These are phyloP conservation scores for Linaria vulgaris DNA, from an alignment of 257 asterid genomes.

Conservation along the genomic window DNA sequence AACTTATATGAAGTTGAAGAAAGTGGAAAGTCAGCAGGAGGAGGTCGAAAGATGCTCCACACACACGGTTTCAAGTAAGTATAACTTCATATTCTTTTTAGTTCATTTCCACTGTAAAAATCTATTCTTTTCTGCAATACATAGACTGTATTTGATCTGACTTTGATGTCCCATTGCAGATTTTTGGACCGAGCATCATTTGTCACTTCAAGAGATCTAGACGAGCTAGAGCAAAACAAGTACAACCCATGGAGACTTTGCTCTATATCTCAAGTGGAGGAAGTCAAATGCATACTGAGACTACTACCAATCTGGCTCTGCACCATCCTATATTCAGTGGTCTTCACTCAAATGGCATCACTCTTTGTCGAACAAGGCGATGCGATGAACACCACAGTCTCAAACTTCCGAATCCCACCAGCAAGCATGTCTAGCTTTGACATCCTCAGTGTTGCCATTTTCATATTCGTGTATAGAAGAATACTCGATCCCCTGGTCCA, in stretches of 20 bases:
- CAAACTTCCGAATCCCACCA: conserved; percentile 32
- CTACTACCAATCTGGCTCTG: conserved; percentile 39
- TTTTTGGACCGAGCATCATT: conserved; percentile 32
- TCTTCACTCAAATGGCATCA: conserved; percentile 37
- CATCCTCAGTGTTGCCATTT: conserved; percentile 22
- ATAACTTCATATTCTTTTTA: no score
- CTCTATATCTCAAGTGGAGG: conserved; percentile 36
- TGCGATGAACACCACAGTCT: conserved; percentile 25
- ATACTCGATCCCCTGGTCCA: conserved; percentile 24
- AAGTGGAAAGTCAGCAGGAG: conserved; percentile 14
- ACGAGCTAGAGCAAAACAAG: background rate
- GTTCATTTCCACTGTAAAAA: no score
- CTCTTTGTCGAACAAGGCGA: conserved; percentile 39
- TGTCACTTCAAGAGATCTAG: conserved; percentile 5
- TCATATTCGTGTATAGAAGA: conserved; percentile 22
- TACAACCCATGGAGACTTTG: conserved; percentile 31
- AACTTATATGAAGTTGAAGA: conserved; percentile 26
- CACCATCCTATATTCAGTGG: conserved; percentile 35
- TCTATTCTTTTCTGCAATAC: background rate
- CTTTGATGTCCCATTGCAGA: background rate
- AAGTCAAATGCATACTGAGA: conserved; percentile 33
- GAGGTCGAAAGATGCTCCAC: conserved; percentile 28
- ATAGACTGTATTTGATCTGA: no score
- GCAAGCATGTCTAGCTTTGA: conserved; percentile 36
- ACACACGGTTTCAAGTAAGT: conserved; percentile 23